Evolutionary conservation across 2,329 filamentous ascomycete genomes (phyloP).

Genomic region (Aspergillus aculeatus): DNA sequence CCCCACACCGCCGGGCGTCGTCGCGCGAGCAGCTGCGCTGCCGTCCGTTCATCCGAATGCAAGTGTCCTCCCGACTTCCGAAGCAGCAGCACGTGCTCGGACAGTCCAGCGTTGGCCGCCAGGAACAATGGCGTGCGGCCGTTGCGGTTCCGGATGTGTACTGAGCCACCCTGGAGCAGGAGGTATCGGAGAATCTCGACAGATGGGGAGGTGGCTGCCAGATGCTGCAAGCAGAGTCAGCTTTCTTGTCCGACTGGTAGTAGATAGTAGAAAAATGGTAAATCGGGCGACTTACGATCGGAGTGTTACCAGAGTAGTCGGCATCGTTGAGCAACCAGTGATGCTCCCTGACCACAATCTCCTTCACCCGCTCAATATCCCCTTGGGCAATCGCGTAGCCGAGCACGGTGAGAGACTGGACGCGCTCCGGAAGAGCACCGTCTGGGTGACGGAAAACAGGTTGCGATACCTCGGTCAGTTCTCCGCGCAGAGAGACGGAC

Average conservation of each 20-base stretch:
- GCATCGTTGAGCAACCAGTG: constrained; percentile 68
- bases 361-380: constrained; percentile 63
- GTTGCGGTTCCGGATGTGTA: constrained; percentile 59
- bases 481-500: constrained; percentile 73
- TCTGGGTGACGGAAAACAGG: constrained; percentile 76
- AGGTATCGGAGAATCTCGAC: constrained; percentile 57
- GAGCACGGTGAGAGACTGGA: constrained; percentile 70
- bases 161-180: constrained; percentile 56
- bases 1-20: constrained; percentile 45
- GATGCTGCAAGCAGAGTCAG: constrained; percentile 44
- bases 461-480: constrained; percentile 73
- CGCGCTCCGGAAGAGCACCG: constrained; percentile 55
- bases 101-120: constrained; percentile 56
- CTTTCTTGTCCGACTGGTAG: too few relatives aligned
- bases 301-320: constrained; percentile 80
- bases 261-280: background rate
- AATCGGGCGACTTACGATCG: constrained; percentile 35
- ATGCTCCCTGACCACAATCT: constrained; percentile 67
- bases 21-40: constrained; percentile 51
- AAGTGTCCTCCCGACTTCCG: constrained; percentile 59
- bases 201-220: constrained; percentile 57
- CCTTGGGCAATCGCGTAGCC: constrained; percentile 77
- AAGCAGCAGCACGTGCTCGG: constrained; percentile 55
- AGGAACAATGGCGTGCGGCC: constrained; percentile 60
- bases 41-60: constrained; percentile 55